These are phyloP conservation scores for Artemisia princeps DNA, from an alignment of 140 eudicot species.

Conservation along the genomic window DNA sequence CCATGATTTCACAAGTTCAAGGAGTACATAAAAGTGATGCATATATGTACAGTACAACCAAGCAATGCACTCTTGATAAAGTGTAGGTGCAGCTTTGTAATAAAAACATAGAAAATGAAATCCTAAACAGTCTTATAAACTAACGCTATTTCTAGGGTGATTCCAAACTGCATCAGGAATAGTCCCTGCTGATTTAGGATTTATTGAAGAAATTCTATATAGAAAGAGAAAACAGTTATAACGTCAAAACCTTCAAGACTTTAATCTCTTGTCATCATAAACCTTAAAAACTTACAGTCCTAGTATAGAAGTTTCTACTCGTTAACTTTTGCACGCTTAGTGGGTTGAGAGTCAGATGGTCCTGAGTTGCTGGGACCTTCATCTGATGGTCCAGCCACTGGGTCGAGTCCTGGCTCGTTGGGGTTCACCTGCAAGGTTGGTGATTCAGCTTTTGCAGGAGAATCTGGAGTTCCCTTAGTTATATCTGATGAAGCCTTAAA, in stretches of 20 bases:
- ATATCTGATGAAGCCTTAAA: conserved; percentile 40
- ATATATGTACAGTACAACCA: conserved; percentile 24
- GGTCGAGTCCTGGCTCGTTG: conserved; percentile 18
- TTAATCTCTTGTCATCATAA: conserved; percentile 18
- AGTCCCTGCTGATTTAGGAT: conserved; percentile 19
- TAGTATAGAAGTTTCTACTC: conserved; percentile 24
- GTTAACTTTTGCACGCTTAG: conserved; percentile 55
- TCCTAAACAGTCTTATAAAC: background rate
- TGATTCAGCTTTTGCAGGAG: conserved; percentile 35
- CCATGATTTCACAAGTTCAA: conserved; percentile 14
- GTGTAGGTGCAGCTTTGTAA: conserved; percentile 16
- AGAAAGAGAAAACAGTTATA: conserved; percentile 16
- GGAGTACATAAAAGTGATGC: conserved; percentile 15
- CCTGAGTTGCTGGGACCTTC: conserved; percentile 24
- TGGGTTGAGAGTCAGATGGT: conserved; percentile 39
- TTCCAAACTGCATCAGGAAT: conserved; percentile 16
- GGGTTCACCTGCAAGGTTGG: conserved; percentile 20
- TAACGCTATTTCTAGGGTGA: conserved; percentile 19
- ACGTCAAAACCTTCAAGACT: conserved; percentile 9
- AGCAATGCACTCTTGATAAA: conserved; percentile 19
- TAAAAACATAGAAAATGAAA: conserved; percentile 11
- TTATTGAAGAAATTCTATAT: conserved; percentile 12
- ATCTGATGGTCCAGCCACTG: conserved; percentile 29
- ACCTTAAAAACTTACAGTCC: conserved; percentile 12
- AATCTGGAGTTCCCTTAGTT: conserved; percentile 25